Evolutionary conservation across 2,329 filamentous ascomycete species (phyloP), one percentile per base, ranked within the genome.

Genomic region (Fusarium goolgardi): DNA sequence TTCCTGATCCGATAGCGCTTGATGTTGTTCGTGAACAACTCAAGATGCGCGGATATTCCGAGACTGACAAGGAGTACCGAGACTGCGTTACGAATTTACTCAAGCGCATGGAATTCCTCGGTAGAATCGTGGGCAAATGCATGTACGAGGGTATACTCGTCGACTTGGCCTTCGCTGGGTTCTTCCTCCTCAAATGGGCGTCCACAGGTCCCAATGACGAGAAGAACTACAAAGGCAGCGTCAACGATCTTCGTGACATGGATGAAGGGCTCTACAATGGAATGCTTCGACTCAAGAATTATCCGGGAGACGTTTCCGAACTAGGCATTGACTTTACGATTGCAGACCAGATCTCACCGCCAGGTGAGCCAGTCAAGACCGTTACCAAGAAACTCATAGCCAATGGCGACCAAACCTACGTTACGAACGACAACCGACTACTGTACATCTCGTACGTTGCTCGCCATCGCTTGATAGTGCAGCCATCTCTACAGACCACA

Each of bases 101-200:
- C 7, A 87, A 86, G 65, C 88, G 90, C 16, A 98, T 93, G 75
- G 94, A 98, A 75, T 99, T 99, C 70, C 83, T 98, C 0, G 96
- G 96, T 2, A 91, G 96, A 5, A 88, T 99, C 29, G 90, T 99
- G 27, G 96, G 96, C 13, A 99, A 99, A 77, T 99, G 96, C 79
- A 84, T 99, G 74, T 99, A 99, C 75, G 96, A 99, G 80, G 94
- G 94, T 1, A 98, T 99, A 44, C 85, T 99, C 5, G 90, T 98
- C 46, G 94, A 99, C 78, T 90, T 97, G 62, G 89, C 89, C 51
- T 99, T 99, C 81, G 94, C 95, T 1, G 90, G 92, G 1, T 99
- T 99, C 81, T 99, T 99, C 80, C 86, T 99, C 9, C 86, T 97
- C 62, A 97, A 98, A 77, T 99, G 96, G 96, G 89, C 94, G 4